Percentiles rank a stretch among this genome's conserved stretches.
These are phyloP conservation scores for Talaromyces sp. DNA, from an alignment of 2,329 filamentous ascomycete species.

Conservation along the genomic window DNA sequence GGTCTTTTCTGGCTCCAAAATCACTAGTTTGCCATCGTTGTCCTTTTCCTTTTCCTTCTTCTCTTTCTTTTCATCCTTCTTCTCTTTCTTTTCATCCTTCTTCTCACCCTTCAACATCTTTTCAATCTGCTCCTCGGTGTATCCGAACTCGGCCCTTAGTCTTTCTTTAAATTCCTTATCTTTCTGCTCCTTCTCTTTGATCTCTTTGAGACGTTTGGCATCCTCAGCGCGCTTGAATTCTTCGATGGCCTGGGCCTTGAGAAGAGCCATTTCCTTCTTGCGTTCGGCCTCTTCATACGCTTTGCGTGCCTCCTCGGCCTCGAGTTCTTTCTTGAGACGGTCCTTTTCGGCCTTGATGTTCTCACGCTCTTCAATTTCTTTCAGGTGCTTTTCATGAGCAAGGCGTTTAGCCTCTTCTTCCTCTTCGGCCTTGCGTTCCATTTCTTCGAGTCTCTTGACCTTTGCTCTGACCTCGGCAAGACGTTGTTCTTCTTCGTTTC, in stretches of 20 bases:
- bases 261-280: conserved; percentile 33
- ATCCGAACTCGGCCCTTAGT: conserved; percentile 35
- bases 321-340: conserved; percentile 27
- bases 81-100: conserved; percentile 27
- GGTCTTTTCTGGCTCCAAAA: conserved; percentile 18
- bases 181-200: conserved; percentile 44
- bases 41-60: not conserved
- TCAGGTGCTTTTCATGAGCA: conserved; percentile 24
- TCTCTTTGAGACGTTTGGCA: conserved; percentile 45
- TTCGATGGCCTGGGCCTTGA: conserved; percentile 49
- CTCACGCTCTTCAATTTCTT: conserved; percentile 29
- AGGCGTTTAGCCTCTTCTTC: conserved; percentile 28
- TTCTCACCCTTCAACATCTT: conserved; percentile 35
- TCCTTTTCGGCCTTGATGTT: conserved; percentile 44
- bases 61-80: too few relatives aligned
- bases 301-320: conserved; percentile 42
- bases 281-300: conserved; percentile 26
- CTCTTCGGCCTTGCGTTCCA: conserved; percentile 17
- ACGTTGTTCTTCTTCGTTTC: conserved; percentile 23
- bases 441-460: conserved; percentile 19
- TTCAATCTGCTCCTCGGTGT: conserved; percentile 39
- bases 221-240: conserved; percentile 48
- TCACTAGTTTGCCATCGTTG: conserved; percentile 9
- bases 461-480: conserved; percentile 12
- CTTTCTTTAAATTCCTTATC: conserved; percentile 47